A percentile compares a stretch with the other conserved stretches of the same genome.
Conservation (phyloP, 805 yeast genomes). For the Pichia nanzhaoensis region DNA sequence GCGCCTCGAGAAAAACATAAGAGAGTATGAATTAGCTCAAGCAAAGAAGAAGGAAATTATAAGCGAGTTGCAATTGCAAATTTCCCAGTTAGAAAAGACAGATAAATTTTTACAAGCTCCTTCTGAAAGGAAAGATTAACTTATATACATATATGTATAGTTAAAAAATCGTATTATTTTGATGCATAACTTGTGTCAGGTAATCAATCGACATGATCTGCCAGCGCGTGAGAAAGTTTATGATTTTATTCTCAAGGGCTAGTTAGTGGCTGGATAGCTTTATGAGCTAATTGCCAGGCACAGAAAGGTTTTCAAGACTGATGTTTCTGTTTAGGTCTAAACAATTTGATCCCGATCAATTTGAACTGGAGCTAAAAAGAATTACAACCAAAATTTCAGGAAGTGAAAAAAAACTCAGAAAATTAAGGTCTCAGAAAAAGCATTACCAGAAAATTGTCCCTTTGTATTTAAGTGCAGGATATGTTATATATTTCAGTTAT, state of each 20-base stretch:
- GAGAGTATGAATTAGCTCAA: constrained; percentile 12
- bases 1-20: constrained; percentile 15
- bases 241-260: too few relatives aligned
- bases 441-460: constrained; percentile 17
- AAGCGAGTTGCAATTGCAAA: constrained; percentile 10
- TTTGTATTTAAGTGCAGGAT: constrained; percentile 18
- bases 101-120: constrained; percentile 3
- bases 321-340: constrained; percentile 23
- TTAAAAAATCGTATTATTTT: too few relatives aligned
- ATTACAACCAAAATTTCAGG: constrained; percentile 32
- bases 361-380: constrained; percentile 37
- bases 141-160: too few relatives aligned
- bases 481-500: constrained; percentile 22
- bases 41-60: constrained; percentile 11
- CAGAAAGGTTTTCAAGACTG: background rate
- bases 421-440: constrained; percentile 13
- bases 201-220: too few relatives aligned
- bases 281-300: background rate
- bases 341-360: constrained; percentile 36
- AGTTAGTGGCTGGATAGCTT: too few relatives aligned
- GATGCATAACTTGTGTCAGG: too few relatives aligned
- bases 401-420: constrained; percentile 20
- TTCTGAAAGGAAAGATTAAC: background rate
- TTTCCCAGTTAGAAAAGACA: constrained; percentile 12
- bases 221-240: too few relatives aligned